phyloP scores from a whole-genome alignment of 225 moss, liverwort and hornwort genomes.

The Climacium dendroides region DNA sequence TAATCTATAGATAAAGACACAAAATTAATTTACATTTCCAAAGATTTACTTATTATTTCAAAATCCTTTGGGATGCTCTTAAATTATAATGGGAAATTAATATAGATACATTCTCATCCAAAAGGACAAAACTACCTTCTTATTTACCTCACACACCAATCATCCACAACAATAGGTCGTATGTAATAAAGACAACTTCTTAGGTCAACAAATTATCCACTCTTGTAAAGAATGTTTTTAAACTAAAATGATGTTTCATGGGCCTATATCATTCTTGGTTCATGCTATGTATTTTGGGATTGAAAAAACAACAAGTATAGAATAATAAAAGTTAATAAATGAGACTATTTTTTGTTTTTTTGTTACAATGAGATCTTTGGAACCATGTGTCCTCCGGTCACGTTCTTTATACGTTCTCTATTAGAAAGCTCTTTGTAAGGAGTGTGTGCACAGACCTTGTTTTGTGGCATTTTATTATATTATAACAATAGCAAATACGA shows the following conservation, averaged over 20 bases:
- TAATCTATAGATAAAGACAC: too few relatives aligned
- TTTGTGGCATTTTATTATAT: too few relatives aligned
- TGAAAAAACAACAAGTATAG: neutral
- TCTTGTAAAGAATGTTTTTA: neutral
- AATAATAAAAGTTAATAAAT: too few relatives aligned
- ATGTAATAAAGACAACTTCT: neutral
- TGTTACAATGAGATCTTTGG: too few relatives aligned
- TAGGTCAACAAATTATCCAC: neutral
- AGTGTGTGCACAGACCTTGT: too few relatives aligned
- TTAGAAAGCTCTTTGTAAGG: too few relatives aligned
- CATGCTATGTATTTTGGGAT: neutral
- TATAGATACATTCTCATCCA: too few relatives aligned
- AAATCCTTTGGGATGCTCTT: neutral
- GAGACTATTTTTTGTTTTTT: too few relatives aligned
- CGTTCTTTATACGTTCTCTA: fast-evolving
- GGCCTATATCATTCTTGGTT: neutral
- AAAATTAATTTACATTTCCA: fast-evolving
- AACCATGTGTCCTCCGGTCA: fast-evolving
- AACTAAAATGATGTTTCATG: neutral
- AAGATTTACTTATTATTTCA: neutral
- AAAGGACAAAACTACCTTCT: too few relatives aligned
- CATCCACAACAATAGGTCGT: too few relatives aligned
- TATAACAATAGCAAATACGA: too few relatives aligned
- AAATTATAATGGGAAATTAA: neutral
- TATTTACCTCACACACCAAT: too few relatives aligned